Evolutionary conservation across 1,139 yeast species (phyloP), one percentile per base, ranked within the genome.

Genomic region (Debaryomyces udenii): DNA sequence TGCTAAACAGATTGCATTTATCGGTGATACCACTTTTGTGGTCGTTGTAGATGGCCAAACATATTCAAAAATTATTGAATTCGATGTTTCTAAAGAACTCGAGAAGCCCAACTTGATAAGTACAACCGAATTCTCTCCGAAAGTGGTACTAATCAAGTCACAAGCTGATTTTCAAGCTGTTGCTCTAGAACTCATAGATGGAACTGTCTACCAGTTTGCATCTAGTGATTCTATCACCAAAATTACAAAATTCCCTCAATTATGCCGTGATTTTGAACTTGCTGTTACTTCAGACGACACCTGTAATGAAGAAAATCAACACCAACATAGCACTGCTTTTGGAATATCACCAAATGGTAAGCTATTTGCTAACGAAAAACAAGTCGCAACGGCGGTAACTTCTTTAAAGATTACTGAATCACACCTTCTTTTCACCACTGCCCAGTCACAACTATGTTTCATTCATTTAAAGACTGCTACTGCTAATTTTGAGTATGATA

Each of bases 401-500:
- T 91, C 98, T 0, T 64, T 93, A 43, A 77, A 80, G 46, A 67
- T 86, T 17, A 82, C 96, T 0, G 91, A 84, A 39, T 71, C 81
- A 1, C 86, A 86, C 55, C 66, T 93, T 28, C 65, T 90, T 20
- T 86, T 87, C 60, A 93, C 99, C 0, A 91, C 96, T 2, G 95
- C 95, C 3, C 94, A 87, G 53, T 86, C 90, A 46, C 81, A 81
- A 48, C 73, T 93, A 48, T 86, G 91, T 57, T 90, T 94, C 55
- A 78, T 89, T 31, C 97, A 90, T 62, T 68, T 91, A 56, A 70
- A 70, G 34, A 55, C 75, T 0, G 65, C 63, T 10, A 63, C 55
- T 40, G 57, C 70, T 46, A 59, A 62, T 41, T 59, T 59, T 28
- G 34, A 38, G 15, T 27, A 26, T 32, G 38, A 28, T 31, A 27